Conservation (phyloP, 2,329 filamentous ascomycete species). For the Phyllosticta ampelicida region DNA sequence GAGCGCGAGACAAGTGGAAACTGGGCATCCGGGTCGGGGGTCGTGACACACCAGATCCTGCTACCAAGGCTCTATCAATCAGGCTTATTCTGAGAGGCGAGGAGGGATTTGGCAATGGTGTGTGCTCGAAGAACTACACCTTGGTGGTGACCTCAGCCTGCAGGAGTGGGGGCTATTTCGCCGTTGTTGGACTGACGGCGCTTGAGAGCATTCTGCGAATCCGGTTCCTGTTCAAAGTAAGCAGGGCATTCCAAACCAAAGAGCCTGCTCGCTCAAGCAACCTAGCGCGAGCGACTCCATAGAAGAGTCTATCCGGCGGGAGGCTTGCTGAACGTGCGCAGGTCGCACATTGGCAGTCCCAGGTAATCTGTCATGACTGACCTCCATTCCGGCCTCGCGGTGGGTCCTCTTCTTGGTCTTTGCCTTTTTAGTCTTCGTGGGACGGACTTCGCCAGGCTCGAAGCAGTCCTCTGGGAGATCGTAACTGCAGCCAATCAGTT, state of each 20-base stretch:
- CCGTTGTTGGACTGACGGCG: conserved; percentile 8
- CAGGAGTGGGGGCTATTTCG: conserved; percentile 3
- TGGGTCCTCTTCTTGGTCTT: conserved; percentile 20
- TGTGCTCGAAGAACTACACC: conserved; percentile 8
- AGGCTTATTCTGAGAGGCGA: conserved; percentile 4
- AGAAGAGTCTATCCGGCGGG: conserved; percentile 2
- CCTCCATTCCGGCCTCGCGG: conserved; percentile 9
- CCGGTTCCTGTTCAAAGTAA: conserved; percentile 2
- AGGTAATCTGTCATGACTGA: conserved; percentile 7
- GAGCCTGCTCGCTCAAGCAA: conserved; percentile 5
- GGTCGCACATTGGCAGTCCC: neutral
- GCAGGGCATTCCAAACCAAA: neutral
- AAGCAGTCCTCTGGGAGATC: conserved; percentile 88
- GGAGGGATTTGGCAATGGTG: neutral
- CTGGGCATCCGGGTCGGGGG: neutral
- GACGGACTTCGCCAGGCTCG: conserved; percentile 55
- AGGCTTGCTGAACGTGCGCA: conserved; percentile 2
- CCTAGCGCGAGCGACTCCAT: conserved; percentile 8
- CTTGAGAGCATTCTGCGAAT: conserved; percentile 5
- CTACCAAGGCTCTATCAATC: conserved; percentile 7
- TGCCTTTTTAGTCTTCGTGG: conserved; percentile 32
- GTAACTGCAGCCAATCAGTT: conserved; percentile 46
- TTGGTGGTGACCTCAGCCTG: conserved; percentile 10
- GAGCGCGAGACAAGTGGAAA: neutral
- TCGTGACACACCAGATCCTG: conserved; percentile 1